Evolutionary conservation across 2,329 filamentous ascomycete genomes (phyloP), one percentile per base, ranked within the genome.

Genomic region (Bisporella sp.): DNA sequence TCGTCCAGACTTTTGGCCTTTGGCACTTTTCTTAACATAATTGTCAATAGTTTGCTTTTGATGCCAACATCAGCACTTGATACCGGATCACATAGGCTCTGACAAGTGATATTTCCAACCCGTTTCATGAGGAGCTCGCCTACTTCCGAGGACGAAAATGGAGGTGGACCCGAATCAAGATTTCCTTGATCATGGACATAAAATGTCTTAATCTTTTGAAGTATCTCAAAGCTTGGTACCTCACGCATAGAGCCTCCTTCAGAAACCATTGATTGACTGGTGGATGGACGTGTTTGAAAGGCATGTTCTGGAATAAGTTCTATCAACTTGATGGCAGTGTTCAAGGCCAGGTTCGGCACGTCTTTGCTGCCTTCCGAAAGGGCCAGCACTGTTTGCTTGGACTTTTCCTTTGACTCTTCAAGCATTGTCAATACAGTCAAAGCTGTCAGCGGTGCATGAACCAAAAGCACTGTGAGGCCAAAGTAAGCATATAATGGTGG

Each of bases 361-460:
- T 65, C 57, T 42, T 55, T 53, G 11, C 51, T 49, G 3, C 21
- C 21, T 21, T 21, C 21, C 5, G 46, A 47, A 28, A 41, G 42
- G 65, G 64, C 9, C 39, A 53, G 49, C 41, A 41, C 43, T 53
- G 41, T 58, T 53, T 66, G 63, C 46, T 49, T 47, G 6, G 66
- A 58, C 52, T 65, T 66, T 53, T 69, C 69, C 52, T 69, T 73
- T 3, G 71, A 67, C 50, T 85, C 73, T 61, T 82, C 71, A 41
- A 84, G 69, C 79, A 79, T 84, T 57, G 57, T 56, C 13, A 66
- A 69, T 30, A 86, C 72, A 4, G 83, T 80, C n/a, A 95, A 68
- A 2, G 82, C 77, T 48, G 86, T 77, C 31, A 95, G 69, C 33
- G 92, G 92, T 31, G 91, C 86, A 68, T 97, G 92, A 28, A 88